These are phyloP conservation scores for Myxozyma neglecta DNA, from an alignment of 805 yeast species.

Conservation along the genomic window DNA sequence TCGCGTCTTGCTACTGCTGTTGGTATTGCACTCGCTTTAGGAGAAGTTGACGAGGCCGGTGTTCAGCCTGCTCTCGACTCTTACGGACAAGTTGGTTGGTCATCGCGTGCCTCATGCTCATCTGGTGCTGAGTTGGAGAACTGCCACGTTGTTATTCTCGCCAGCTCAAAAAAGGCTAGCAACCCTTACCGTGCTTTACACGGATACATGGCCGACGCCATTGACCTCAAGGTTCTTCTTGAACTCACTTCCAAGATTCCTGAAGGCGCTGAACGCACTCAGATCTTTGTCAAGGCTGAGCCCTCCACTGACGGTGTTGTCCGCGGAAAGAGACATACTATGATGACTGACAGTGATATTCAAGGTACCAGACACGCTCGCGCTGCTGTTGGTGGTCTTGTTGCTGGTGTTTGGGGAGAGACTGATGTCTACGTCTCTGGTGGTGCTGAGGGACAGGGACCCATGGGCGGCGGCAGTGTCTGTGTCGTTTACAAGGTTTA, in stretches of 20 bases:
- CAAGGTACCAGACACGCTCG: constrained; percentile 33
- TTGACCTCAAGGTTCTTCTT: constrained; percentile 25
- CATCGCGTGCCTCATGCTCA: constrained; percentile 32
- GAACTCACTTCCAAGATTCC: constrained; percentile 22
- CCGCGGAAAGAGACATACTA: constrained; percentile 29
- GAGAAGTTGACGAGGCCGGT: constrained; percentile 24
- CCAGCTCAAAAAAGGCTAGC: constrained; percentile 24
- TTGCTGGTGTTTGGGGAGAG: constrained; percentile 31
- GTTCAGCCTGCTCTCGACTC: constrained; percentile 22
- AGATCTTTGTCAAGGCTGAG: constrained; percentile 31
- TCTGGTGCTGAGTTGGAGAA: constrained; percentile 32
- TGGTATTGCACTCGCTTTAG: constrained; percentile 30
- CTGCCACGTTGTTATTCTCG: constrained; percentile 28
- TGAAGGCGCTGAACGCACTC: constrained; percentile 25
- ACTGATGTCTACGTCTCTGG: constrained; percentile 30
- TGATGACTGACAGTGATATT: constrained; percentile 32
- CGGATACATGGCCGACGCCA: constrained; percentile 32
- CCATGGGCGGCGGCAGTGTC: constrained; percentile 33
- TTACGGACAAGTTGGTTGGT: constrained; percentile 30
- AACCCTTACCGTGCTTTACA: constrained; percentile 31
- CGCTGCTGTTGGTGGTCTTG: constrained; percentile 32
- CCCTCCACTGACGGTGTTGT: constrained; percentile 31
- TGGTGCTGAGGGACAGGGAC: constrained; percentile 32
- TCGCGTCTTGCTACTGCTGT: constrained; percentile 32
- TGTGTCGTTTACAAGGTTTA: constrained; percentile 29